Evolutionary conservation across 345 rosid genomes (phyloP), one percentile per base, ranked within the genome.

Genomic region (Moricandia arvensis): DNA sequence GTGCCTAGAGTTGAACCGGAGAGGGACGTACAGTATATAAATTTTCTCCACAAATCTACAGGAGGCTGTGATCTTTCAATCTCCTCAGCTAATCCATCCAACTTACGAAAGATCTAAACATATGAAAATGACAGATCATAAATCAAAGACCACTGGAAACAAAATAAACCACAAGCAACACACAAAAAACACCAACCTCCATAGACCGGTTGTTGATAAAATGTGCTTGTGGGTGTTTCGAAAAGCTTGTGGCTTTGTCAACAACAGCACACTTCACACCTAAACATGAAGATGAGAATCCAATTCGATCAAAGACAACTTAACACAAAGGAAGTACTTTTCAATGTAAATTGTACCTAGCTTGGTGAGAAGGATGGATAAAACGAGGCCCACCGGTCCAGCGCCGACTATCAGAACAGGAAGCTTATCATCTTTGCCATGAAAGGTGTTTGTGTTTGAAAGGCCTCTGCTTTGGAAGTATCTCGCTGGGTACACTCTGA

Each of bases 341-440:
- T 6, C 21, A 16, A 15, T 49, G 55, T 18, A 27, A 65, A 18
- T 4, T 1, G 58, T 67, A 91, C 98, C 98, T 62, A 91, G 75
- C 79, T 90, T 91, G 27, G 89, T 87, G 53, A 91, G 92, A 55
- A 94, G 90, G 29, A 94, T 72, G 55, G 98, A 90, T 70, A 94
- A 97, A 65, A 85, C 89, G 54, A 91, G 92, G 5, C 98, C 98
- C 10, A 94, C 97, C 0, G 98, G 98, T 69, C 97, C 98, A 11
- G 96, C 98, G 15, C 98, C 98, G 51, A 91, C 97, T 51, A 94
- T 88, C 74, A 94, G 76, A 66, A 91, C 97, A 21, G 97, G 98
- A 78, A 91, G 87, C 51, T 77, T 73, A 47, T 82, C 58, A 75
- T 82, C 83, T 57, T 81, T 78, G 27, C 61, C 60, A 47, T 21